phyloP scores from a whole-genome alignment of 2,329 filamentous ascomycete species.

The Aspergillus carbonarius region DNA sequence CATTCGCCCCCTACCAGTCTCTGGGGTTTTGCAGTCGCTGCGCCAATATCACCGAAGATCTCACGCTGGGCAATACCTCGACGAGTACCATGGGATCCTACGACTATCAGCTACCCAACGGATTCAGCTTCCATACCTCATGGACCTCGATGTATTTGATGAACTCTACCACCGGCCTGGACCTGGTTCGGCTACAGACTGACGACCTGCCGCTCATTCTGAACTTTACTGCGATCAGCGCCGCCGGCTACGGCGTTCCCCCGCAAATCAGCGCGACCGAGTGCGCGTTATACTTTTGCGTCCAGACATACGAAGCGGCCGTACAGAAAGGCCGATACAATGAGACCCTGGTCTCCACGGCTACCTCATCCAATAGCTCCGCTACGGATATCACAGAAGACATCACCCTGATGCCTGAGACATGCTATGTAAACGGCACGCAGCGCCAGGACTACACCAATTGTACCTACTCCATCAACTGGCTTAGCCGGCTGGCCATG shows the following conservation, averaged over 20 bases:
- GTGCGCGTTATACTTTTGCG: conserved; percentile 26
- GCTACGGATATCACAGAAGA: background rate
- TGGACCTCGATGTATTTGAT: conserved; percentile 18
- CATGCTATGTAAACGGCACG: conserved; percentile 22
- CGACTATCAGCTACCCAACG: conserved; percentile 22
- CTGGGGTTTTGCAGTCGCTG: conserved; percentile 31
- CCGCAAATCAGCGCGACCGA: conserved; percentile 22
- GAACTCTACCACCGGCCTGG: conserved; percentile 16
- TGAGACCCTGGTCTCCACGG: conserved; percentile 15
- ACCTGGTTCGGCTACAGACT: conserved; percentile 18
- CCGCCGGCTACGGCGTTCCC: conserved; percentile 16
- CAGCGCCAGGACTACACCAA: conserved; percentile 7
- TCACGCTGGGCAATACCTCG: conserved; percentile 2
- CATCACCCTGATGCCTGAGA: conserved; percentile 17
- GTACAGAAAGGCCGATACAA: conserved; percentile 19
- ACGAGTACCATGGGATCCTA: conserved; percentile 9
- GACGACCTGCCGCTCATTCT: conserved; percentile 14
- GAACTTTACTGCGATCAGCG: conserved; percentile 25
- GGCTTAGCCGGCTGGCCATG: conserved; percentile 20
- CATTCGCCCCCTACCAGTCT: conserved; percentile 29
- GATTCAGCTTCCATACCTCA: conserved; percentile 18
- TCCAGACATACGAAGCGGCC: conserved; percentile 21
- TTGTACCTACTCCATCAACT: conserved; percentile 23
- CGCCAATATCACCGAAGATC: conserved; percentile 20
- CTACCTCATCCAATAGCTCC: conserved; percentile 15